phyloP scores from a whole-genome alignment of 2,329 filamentous ascomycete species.

The Alternaria panax region DNA sequence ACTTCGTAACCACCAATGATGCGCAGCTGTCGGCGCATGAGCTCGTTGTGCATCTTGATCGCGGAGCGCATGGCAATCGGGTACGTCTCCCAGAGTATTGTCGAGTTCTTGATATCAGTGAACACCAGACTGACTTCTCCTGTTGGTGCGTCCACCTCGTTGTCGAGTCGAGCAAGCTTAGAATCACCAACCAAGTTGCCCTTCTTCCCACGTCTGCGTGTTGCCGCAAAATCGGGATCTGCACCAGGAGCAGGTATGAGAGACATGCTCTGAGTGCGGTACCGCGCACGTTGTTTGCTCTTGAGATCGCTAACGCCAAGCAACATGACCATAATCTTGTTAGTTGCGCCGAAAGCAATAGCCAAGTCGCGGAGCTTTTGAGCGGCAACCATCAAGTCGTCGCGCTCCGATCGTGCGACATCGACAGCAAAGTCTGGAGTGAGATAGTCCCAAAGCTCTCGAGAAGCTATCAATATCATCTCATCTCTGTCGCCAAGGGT shows the following conservation, averaged over 20 bases:
- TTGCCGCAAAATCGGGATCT: constrained; percentile 72
- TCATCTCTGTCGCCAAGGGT: constrained; percentile 88
- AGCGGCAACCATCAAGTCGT: constrained; percentile 91
- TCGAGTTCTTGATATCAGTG: constrained; percentile 99
- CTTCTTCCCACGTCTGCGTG: constrained; percentile 66
- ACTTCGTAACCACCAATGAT: constrained; percentile 97
- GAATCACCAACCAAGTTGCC: constrained; percentile 75
- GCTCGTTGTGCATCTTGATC: constrained; percentile 96
- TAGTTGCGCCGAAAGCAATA: constrained; percentile 91
- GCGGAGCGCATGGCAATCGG: constrained; percentile 94
- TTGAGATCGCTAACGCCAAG: constrained; percentile 91
- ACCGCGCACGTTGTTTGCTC: constrained; percentile 77
- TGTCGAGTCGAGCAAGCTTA: constrained; percentile 82
- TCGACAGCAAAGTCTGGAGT: constrained; percentile 90
- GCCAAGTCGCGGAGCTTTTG: constrained; percentile 94
- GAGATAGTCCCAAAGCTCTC: constrained; percentile 94
- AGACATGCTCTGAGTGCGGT: constrained; percentile 83
- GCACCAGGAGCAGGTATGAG: constrained; percentile 76
- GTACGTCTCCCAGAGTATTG: constrained; percentile 93
- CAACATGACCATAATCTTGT: constrained; percentile 99
- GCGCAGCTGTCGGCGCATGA: constrained; percentile 91
- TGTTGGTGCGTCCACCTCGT: constrained; percentile 88
- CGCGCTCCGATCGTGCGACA: constrained; percentile 83
- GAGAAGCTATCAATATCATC: constrained; percentile 88
- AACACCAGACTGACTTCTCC: constrained; percentile 94